A percentile compares a stretch with the other conserved stretches of the same genome.
Evolutionary conservation across 306 rosid genomes (phyloP).

Genomic region (Sicyos edulis): DNA sequence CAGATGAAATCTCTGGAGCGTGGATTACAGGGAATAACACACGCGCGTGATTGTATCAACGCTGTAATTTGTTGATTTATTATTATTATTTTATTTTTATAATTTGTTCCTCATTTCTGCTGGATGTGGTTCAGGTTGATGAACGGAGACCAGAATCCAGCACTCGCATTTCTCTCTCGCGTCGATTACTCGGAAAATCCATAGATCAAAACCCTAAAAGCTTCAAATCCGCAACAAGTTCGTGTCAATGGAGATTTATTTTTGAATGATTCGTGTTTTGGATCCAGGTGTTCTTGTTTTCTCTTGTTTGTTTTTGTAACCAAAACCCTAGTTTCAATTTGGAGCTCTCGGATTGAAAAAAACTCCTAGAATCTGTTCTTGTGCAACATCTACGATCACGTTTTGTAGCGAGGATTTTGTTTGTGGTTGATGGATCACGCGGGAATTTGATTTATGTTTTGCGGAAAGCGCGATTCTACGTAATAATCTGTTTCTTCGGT

Average conservation of each 20-base stretch:
- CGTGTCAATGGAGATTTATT: not conserved
- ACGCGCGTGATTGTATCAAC: too few relatives aligned
- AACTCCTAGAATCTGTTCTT: conserved; percentile 32
- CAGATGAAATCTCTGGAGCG: too few relatives aligned
- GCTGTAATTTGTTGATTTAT: too few relatives aligned
- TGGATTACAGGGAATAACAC: too few relatives aligned
- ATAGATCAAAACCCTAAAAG: conserved; percentile 22
- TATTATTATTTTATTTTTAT: too few relatives aligned
- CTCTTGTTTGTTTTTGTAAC: not conserved
- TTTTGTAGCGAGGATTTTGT: not conserved
- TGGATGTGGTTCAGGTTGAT: conserved; percentile 19
- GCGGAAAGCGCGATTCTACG: conserved; percentile 26
- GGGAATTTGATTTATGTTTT: conserved; percentile 27
- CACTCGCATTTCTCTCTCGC: conserved; percentile 25
- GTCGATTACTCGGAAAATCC: conserved; percentile 12
- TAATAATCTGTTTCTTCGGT: conserved; percentile 22
- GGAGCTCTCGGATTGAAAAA: conserved; percentile 33
- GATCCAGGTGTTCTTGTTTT: conserved; percentile 37
- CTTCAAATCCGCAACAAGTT: not conserved
- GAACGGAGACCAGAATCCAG: conserved; percentile 15
- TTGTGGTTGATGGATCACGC: conserved; percentile 15
- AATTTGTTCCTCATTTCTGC: too few relatives aligned
- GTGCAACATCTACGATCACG: conserved; percentile 15
- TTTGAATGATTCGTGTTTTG: conserved; percentile 18
- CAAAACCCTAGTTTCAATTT: conserved; percentile 48